Percentiles rank a stretch among this genome's conserved stretches.
Evolutionary conservation across 2,329 filamentous ascomycete species (phyloP).

Genomic region (Chaetomium globosum): DNA sequence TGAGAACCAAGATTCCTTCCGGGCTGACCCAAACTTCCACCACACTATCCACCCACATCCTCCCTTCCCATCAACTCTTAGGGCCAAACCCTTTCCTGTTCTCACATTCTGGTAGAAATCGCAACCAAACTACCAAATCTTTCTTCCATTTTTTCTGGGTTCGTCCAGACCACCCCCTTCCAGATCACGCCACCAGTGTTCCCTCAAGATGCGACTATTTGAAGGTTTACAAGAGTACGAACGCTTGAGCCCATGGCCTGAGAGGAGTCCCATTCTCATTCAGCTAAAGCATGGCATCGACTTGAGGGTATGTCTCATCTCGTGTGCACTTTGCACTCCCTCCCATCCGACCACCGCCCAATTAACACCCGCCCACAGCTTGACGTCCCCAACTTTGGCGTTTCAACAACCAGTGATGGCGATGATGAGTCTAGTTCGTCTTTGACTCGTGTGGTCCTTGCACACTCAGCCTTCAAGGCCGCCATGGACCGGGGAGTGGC

Average conservation of each 20-base stretch:
- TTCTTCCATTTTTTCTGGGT: background rate
- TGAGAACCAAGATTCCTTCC: background rate
- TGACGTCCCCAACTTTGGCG: constrained; percentile 23
- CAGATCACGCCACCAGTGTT: background rate
- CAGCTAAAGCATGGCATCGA: constrained; percentile 13
- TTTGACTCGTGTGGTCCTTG: constrained; percentile 13
- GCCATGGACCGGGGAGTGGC: constrained; percentile 10
- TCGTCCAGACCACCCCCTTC: background rate
- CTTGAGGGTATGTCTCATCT: constrained; percentile 12
- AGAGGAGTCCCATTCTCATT: constrained; percentile 12
- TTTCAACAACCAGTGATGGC: background rate
- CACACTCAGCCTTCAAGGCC: constrained; percentile 23
- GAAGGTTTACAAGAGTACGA: constrained; percentile 16
- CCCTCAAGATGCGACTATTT: constrained; percentile 15
- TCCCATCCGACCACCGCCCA: background rate
- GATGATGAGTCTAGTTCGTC: background rate
- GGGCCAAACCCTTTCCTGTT: background rate
- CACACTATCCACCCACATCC: background rate
- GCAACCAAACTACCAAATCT: background rate
- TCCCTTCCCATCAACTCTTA: background rate
- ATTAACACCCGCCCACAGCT: constrained; percentile 8
- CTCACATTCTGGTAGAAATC: background rate
- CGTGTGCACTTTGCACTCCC: background rate
- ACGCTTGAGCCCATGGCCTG: constrained; percentile 20
- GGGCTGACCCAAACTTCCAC: background rate